Conservation (phyloP, 176 grass and related monocot genomes). For the Bothriochloa decipiens region DNA sequence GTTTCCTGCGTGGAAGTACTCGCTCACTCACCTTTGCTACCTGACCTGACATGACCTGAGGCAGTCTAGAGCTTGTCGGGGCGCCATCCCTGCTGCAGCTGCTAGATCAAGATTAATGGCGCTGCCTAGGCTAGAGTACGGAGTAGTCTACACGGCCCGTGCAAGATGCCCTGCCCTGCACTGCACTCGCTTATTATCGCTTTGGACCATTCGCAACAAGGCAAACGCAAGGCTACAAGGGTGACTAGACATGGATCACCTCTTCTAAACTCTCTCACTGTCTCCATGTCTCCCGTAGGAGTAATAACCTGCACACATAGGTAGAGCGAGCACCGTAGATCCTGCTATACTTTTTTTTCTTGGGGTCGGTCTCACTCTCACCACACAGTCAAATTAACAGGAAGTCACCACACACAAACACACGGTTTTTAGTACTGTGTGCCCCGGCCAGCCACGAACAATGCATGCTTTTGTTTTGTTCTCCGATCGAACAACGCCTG, state of each 20-base stretch:
- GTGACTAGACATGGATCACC: not conserved
- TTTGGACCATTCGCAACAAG: not conserved
- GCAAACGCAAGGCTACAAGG: conserved; percentile 3
- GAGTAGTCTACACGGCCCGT: not conserved
- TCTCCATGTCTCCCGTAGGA: not conserved
- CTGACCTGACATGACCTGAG: no score
- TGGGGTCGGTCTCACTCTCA: not conserved
- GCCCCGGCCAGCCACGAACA: not conserved
- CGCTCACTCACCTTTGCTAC: not conserved
- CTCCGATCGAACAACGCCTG: not conserved
- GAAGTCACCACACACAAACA: not conserved
- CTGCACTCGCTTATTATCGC: not conserved
- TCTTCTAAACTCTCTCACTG: not conserved
- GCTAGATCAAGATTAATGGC: not conserved
- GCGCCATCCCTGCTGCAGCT: not conserved
- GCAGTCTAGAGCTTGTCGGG: conserved; percentile 25
- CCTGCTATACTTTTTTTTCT: no score
- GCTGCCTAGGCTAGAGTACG: conserved; percentile 2
- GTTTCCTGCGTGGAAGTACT: conserved; percentile 39
- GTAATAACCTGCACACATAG: no score
- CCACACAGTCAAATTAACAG: no score
- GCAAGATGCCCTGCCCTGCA: not conserved
- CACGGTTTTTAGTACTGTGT: not conserved
- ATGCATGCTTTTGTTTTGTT: not conserved
- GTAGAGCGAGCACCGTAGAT: no score